Base-by-base conservation (phyloP, 2,329 filamentous ascomycete genomes). In the Colletotrichum sp. region DNA sequence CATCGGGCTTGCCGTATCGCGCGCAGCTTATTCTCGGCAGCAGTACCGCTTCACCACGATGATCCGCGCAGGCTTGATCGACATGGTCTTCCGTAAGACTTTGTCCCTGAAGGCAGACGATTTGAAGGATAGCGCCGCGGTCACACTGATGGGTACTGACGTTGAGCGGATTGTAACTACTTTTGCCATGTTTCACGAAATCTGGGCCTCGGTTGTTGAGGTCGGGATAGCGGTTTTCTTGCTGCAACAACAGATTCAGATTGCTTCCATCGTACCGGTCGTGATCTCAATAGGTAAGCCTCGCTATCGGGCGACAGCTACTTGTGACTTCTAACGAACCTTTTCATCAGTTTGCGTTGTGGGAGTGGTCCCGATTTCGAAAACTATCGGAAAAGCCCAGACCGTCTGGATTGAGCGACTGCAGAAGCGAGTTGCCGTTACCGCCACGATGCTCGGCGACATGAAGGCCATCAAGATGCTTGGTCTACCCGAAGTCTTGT, bases 391-490 rank as follows among this genome's bases (percentile, higher is more conserved):
- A 5, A 69, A 8, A 12, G 71, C 77, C 12, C 88, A 89, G 73
- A 85, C 84, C 6, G 78, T 81, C 10, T 91, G 89, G 89, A 83
- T 90, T 32, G 83, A 87, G 60, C 87, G 87, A 10, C 87, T 89
- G 16, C 85, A 90, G 78, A 82, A 82, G 34, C 86, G 89, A 5
- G 86, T 90, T 30, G 87, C 85, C 7, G 85, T 86, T 12, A 90
- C 88, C 0, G 83, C 87, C 5, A 83, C 84, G 3, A 86, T 89
- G 79, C 82, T 90, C 0, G 85, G 84, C 8, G 86, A 86, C 12
- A 89, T 91, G 82, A 90, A 89, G 77, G 86, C 85, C 9, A 84
- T 90, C 71, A 90, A 90, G 78, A 86, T 90, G 77, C 83, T 87
- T 2, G 89, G 89, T 0, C 78, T 90, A 5, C 86, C 84, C 49